These are phyloP conservation scores for Pugionium dolabratum DNA, from an alignment of 345 rosid species.

Conservation along the genomic window DNA sequence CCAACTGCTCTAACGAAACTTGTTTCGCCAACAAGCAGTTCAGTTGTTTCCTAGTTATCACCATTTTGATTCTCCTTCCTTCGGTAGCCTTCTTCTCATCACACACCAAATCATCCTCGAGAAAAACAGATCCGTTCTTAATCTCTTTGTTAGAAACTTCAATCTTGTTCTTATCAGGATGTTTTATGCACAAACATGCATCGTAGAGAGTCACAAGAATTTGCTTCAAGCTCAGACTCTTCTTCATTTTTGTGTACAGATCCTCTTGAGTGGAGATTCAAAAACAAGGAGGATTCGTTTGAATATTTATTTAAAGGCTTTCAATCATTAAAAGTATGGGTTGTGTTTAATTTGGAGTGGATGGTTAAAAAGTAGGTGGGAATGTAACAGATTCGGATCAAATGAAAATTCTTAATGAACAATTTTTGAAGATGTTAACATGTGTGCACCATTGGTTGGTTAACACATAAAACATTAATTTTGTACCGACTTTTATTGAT, in stretches of 20 bases:
- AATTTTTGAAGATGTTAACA: constrained; percentile 22
- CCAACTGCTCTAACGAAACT: constrained; percentile 29
- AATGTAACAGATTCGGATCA: constrained; percentile 41
- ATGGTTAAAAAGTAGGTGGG: constrained; percentile 38
- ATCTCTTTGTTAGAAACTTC: constrained; percentile 6
- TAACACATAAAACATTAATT: constrained; percentile 25
- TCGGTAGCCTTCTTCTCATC: constrained; percentile 11
- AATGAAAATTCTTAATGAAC: constrained; percentile 21
- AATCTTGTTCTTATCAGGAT: constrained; percentile 5
- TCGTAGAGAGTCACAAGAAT: constrained; percentile 20
- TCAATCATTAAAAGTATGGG: constrained; percentile 23
- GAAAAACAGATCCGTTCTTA: constrained; percentile 7
- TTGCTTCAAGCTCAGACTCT: constrained; percentile 30
- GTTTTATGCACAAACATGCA: constrained; percentile 21
- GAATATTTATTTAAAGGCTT: constrained; percentile 5
- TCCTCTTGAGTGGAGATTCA: constrained; percentile 26
- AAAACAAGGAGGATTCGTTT: constrained; percentile 16
- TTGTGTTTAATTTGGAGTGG: constrained; percentile 45
- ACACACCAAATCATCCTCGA: constrained; percentile 2
- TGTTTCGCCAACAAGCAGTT: constrained; percentile 33
- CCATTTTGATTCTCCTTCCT: constrained; percentile 35
- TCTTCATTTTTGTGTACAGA: constrained; percentile 11
- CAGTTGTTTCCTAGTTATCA: constrained; percentile 40
- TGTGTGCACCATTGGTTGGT: constrained; percentile 29
- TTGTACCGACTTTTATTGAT: constrained; percentile 22